phyloP scores from a whole-genome alignment of 306 rosid species.

The Dryas drummondii region DNA sequence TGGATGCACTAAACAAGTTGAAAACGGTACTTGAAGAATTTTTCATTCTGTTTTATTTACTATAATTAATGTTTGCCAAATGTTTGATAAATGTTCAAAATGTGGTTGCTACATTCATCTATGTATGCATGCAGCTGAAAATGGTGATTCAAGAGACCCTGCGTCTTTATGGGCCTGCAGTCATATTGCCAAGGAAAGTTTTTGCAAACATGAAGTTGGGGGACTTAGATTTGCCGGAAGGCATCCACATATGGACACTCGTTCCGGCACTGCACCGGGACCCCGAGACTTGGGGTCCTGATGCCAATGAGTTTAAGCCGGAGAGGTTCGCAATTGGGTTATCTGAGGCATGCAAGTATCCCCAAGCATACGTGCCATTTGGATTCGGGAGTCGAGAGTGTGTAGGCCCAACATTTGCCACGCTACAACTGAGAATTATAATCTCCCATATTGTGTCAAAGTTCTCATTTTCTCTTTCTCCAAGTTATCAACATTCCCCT shows the following conservation, averaged over 20 bases:
- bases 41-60: not conserved
- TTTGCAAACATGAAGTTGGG: conserved; percentile 11
- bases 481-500: conserved; percentile 13
- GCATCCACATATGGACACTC: conserved; percentile 10
- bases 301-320: conserved; percentile 19
- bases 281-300: conserved; percentile 12
- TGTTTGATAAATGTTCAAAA: not conserved
- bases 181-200: not conserved
- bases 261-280: conserved; percentile 12
- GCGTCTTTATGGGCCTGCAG: not conserved
- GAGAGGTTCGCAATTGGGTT: conserved; percentile 20
- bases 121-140: not conserved
- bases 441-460: conserved; percentile 5
- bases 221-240: conserved; percentile 8
- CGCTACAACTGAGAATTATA: conserved; percentile 8
- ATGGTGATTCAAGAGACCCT: conserved; percentile 8
- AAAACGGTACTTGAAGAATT: conserved; percentile 8
- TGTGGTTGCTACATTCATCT: not conserved
- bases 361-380: conserved; percentile 19
- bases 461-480: conserved; percentile 15
- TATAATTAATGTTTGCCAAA: not conserved
- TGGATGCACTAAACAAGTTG: not conserved
- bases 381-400: conserved; percentile 16
- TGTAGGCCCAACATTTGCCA: conserved; percentile 15
- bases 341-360: conserved; percentile 11